Evolutionary conservation across 2,329 filamentous ascomycete species (phyloP).

Genomic region (Cladosporium velox): DNA sequence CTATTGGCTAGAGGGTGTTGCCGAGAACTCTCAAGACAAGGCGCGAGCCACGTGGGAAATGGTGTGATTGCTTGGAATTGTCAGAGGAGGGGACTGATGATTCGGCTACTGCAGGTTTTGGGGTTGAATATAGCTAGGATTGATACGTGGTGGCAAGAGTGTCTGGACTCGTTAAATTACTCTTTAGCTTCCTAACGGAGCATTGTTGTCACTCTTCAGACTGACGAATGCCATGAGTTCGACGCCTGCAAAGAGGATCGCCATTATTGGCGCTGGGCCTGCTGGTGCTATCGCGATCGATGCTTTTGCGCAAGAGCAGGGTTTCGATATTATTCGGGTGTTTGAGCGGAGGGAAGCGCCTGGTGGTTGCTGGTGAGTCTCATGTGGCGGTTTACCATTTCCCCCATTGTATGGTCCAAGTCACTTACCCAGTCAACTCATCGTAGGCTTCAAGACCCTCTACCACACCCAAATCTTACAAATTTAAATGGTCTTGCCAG

Average conservation of each 20-base stretch:
- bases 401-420: background rate
- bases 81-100: background rate
- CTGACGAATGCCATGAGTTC: background rate
- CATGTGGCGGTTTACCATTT: background rate
- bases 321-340: constrained; percentile 54
- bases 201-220: background rate
- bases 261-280: constrained; percentile 63
- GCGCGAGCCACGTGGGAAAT: background rate
- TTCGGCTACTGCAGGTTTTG: background rate
- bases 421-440: background rate
- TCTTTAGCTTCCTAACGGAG: background rate
- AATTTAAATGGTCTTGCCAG: background rate
- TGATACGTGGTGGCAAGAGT: background rate
- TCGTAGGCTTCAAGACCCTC: background rate
- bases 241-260: constrained; percentile 44
- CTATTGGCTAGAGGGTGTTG: background rate
- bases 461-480: background rate
- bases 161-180: too few relatives aligned
- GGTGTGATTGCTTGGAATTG: background rate
- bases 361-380: constrained; percentile 61
- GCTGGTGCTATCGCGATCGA: constrained; percentile 62
- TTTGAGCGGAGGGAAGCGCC: constrained; percentile 63
- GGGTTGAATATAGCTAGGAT: background rate
- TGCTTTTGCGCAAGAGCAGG: constrained; percentile 59
- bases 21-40: background rate